These are phyloP conservation scores for Stevia rebaudiana DNA, from an alignment of 140 eudicot genomes.

Conservation along the genomic window DNA sequence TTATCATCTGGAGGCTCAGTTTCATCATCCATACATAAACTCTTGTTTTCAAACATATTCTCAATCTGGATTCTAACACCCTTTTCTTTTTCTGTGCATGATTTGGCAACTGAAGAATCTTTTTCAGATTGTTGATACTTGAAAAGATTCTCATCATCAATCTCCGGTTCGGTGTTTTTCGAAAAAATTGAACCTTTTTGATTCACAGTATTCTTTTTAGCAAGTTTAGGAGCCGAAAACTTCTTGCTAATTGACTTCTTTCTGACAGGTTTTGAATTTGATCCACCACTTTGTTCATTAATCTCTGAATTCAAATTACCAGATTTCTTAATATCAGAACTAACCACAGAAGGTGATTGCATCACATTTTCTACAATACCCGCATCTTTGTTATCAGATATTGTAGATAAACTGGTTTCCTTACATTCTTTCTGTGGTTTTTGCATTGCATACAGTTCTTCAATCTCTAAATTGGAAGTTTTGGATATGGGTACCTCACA, in stretches of 20 bases:
- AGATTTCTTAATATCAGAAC: constrained; percentile 29
- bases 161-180: constrained; percentile 24
- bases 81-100: constrained; percentile 15
- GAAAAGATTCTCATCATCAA: constrained; percentile 22
- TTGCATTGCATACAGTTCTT: constrained; percentile 14
- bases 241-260: constrained; percentile 46
- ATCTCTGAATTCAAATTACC: constrained; percentile 22
- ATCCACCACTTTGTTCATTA: constrained; percentile 22
- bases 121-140: constrained; percentile 16
- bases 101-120: constrained; percentile 22
- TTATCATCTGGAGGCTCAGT: constrained; percentile 48
- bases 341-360: constrained; percentile 25
- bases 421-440: constrained; percentile 5
- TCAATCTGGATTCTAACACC: constrained; percentile 13
- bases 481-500: constrained; percentile 18
- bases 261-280: constrained; percentile 35
- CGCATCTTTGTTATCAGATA: constrained; percentile 18
- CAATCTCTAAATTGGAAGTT: constrained; percentile 22
- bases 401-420: constrained; percentile 9
- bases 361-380: constrained; percentile 16
- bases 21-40: constrained; percentile 44
- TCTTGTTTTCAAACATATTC: constrained; percentile 6
- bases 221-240: constrained; percentile 37
- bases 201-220: constrained; percentile 28
- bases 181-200: constrained; percentile 42